phyloP scores from a whole-genome alignment of 495 filamentous ascomycete species.

The Neurospora sp. region DNA sequence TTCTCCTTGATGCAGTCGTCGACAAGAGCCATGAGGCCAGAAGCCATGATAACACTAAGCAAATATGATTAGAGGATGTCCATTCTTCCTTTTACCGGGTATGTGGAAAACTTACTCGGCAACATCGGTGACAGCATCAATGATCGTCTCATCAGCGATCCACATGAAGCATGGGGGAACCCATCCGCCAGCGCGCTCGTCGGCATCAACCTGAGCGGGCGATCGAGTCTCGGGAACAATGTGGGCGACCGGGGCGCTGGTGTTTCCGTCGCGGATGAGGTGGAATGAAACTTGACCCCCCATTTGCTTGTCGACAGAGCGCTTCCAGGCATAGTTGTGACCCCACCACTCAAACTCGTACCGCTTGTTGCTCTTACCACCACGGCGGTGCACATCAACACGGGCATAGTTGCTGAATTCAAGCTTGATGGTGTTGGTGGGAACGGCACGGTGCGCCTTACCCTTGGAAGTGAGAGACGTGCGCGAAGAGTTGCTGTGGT shows the following conservation, averaged over 20 bases:
- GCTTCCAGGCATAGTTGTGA: constrained; percentile 74
- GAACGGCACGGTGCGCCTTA: constrained; percentile 26
- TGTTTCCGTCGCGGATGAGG: constrained; percentile 55
- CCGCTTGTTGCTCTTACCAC: constrained; percentile 57
- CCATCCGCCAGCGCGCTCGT: constrained; percentile 77
- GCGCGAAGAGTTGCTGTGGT: constrained; percentile 26
- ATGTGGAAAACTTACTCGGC: constrained; percentile 68
- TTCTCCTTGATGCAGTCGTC: constrained; percentile 83
- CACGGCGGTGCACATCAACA: constrained; percentile 67
- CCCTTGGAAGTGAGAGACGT: constrained; percentile 20
- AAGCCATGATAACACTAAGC: constrained; percentile 73
- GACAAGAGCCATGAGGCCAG: constrained; percentile 79
- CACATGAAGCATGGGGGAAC: constrained; percentile 82
- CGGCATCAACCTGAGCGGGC: constrained; percentile 56
- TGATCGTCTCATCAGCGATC: constrained; percentile 62
- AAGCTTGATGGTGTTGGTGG: constrained; percentile 68
- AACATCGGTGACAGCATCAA: constrained; percentile 63
- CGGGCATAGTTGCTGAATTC: constrained; percentile 98
- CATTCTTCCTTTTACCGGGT: constrained; percentile 4
- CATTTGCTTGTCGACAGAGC: constrained; percentile 51
- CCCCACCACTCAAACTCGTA: constrained; percentile 94
- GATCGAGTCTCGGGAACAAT: constrained; percentile 75
- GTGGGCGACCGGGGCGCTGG: constrained; percentile 59
- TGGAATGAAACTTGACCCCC: constrained; percentile 57
- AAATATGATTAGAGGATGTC: constrained; percentile 9